phyloP scores from a whole-genome alignment of 2,329 filamentous ascomycete species.

The Penicillium janthinellum region DNA sequence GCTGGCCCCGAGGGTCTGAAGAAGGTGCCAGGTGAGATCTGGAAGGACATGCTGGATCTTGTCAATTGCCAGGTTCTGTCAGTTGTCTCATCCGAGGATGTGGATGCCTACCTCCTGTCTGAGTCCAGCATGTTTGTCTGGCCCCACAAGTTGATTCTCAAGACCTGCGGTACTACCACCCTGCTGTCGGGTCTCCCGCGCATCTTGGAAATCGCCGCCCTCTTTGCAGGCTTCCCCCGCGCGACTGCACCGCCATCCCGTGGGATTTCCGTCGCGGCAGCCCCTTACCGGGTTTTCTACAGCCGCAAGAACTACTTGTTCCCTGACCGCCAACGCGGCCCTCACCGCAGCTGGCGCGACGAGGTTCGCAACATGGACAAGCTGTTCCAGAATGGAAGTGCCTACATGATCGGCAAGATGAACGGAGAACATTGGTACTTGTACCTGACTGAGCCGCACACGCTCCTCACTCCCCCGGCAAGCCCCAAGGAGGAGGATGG shows the following conservation, averaged over 20 bases:
- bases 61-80: slow-evolving; percentile 99
- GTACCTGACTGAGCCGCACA: slow-evolving; percentile 88
- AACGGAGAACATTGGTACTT: slow-evolving; percentile 99
- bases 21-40: slow-evolving; percentile 76
- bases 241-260: slow-evolving; percentile 67
- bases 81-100: slow-evolving; percentile 85
- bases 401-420: slow-evolving; percentile 99
- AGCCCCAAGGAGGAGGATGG: slow-evolving; percentile 63
- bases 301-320: slow-evolving; percentile 98
- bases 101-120: slow-evolving; percentile 94
- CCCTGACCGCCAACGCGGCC: slow-evolving; percentile 88
- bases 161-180: slow-evolving; percentile 97
- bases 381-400: slow-evolving; percentile 88
- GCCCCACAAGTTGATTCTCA: slow-evolving; percentile 98
- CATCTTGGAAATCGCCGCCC: slow-evolving; percentile 87
- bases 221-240: slow-evolving; percentile 85
- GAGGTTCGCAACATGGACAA: slow-evolving; percentile 92
- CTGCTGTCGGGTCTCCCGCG: slow-evolving; percentile 85
- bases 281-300: slow-evolving; percentile 95
- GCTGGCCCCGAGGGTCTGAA: slow-evolving; percentile 79
- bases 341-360: slow-evolving; percentile 96
- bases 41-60: slow-evolving; percentile 96
- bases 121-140: slow-evolving; percentile 99
- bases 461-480: slow-evolving; percentile 75
- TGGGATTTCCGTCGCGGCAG: slow-evolving; percentile 74